Conservation (phyloP, 495 filamentous ascomycete genomes). For the Talaromyces stipitatus region DNA sequence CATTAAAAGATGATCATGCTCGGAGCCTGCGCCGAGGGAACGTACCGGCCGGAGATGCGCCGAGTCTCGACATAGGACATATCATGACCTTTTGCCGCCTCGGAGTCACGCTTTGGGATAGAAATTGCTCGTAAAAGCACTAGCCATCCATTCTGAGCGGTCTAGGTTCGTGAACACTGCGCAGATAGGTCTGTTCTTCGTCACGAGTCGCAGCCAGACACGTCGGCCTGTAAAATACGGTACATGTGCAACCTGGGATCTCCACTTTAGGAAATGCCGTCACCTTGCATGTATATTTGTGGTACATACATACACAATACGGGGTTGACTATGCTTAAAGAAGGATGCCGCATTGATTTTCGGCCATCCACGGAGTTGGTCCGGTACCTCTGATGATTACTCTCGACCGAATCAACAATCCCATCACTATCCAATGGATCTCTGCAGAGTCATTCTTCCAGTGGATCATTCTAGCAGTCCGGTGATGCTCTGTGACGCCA, state of each 20-base stretch:
- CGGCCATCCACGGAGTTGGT: neutral
- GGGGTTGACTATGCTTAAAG: neutral
- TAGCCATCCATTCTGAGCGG: neutral
- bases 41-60: neutral
- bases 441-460: neutral
- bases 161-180: neutral
- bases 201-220: neutral
- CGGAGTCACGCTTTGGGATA: no score
- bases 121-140: neutral
- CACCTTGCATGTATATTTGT: neutral
- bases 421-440: neutral
- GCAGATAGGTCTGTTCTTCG: neutral
- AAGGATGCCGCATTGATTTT: neutral
- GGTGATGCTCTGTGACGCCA: neutral
- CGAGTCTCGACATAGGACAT: neutral
- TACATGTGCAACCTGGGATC: neutral
- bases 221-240: neutral
- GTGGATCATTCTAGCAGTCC: neutral
- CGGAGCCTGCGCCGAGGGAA: no score
- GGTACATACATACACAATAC: neutral
- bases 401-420: no score
- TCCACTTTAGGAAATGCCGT: neutral
- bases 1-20: no score
- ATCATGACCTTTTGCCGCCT: no score
- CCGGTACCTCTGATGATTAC: neutral